A percentile compares a stretch with the other conserved stretches of the same genome.
Evolutionary conservation across 441 rosid genomes (phyloP).

Genomic region (Gossypium aridum): DNA sequence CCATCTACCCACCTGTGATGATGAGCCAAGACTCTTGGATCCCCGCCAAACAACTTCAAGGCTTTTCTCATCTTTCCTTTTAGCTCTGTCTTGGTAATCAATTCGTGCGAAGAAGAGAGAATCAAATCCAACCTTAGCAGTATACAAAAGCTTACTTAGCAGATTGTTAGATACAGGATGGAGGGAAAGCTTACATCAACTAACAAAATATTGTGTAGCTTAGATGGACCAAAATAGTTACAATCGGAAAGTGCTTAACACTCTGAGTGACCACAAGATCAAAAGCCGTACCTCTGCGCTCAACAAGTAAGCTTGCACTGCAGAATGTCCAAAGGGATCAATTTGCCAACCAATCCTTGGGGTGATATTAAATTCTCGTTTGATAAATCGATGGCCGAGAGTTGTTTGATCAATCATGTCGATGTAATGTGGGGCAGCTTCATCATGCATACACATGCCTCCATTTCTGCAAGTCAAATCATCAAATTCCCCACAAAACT

Average conservation of each 20-base stretch:
- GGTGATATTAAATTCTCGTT: constrained; percentile 37
- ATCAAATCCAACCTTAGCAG: constrained; percentile 45
- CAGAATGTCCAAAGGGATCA: constrained; percentile 59
- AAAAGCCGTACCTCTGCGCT: constrained; percentile 39
- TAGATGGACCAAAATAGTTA: background rate
- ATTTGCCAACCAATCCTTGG: constrained; percentile 63
- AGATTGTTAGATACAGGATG: background rate
- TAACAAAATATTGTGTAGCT: background rate
- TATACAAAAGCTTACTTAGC: constrained; percentile 4
- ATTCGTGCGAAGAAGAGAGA: constrained; percentile 42
- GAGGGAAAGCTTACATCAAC: background rate
- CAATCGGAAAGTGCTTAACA: background rate
- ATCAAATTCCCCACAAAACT: background rate
- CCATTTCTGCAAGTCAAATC: constrained; percentile 41
- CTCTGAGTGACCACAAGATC: background rate
- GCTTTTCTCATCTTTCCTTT: constrained; percentile 36
- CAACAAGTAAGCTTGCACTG: constrained; percentile 49
- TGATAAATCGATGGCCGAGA: constrained; percentile 45
- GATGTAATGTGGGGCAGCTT: constrained; percentile 40
- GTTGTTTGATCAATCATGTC: constrained; percentile 61
- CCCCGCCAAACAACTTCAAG: constrained; percentile 54
- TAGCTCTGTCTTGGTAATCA: constrained; percentile 51
- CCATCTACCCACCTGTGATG: constrained; percentile 36
- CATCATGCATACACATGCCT: constrained; percentile 53
- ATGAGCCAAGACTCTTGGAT: constrained; percentile 49